phyloP scores from a whole-genome alignment of 257 asterid species.

The Nyctanthes arbortristis region DNA sequence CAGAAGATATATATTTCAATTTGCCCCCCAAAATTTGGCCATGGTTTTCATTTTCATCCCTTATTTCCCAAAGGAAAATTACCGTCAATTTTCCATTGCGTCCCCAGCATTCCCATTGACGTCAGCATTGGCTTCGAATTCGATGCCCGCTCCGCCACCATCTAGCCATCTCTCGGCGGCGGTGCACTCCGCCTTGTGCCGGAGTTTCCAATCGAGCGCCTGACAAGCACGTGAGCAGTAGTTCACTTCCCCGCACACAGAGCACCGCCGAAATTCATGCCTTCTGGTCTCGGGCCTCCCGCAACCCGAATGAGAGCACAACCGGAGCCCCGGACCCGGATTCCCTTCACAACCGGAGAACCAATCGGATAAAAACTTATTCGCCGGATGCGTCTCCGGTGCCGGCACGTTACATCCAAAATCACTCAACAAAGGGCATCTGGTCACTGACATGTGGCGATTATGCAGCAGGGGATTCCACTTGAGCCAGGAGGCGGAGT shows the following conservation, averaged over 20 bases:
- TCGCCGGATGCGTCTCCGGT: conserved; percentile 78
- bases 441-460: conserved; percentile 42
- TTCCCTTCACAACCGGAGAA: conserved; percentile 32
- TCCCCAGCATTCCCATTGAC: conserved; percentile 25
- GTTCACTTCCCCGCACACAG: conserved; percentile 86
- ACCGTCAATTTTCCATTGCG: conserved; percentile 53
- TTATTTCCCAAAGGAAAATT: conserved; percentile 25
- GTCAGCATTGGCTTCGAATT: conserved; percentile 18
- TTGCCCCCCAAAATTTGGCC: conserved; percentile 44
- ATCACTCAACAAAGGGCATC: conserved; percentile 78
- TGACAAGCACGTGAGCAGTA: conserved; percentile 98
- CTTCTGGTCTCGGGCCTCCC: conserved; percentile 87
- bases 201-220: conserved; percentile 92
- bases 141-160: conserved; percentile 40
- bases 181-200: conserved; percentile 84
- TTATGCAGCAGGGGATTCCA: conserved; percentile 46
- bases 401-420: conserved; percentile 93
- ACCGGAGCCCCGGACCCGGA: conserved; percentile 59
- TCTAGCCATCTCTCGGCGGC: conserved; percentile 49
- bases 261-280: conserved; percentile 89
- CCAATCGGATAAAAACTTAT: conserved; percentile 74
- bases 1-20: conserved; percentile 13
- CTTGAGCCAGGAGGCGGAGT: conserved; percentile 57
- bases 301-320: conserved; percentile 87
- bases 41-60: conserved; percentile 22